phyloP scores from a whole-genome alignment of 2,329 filamentous ascomycete species.

The Zymoseptoria brevis region DNA sequence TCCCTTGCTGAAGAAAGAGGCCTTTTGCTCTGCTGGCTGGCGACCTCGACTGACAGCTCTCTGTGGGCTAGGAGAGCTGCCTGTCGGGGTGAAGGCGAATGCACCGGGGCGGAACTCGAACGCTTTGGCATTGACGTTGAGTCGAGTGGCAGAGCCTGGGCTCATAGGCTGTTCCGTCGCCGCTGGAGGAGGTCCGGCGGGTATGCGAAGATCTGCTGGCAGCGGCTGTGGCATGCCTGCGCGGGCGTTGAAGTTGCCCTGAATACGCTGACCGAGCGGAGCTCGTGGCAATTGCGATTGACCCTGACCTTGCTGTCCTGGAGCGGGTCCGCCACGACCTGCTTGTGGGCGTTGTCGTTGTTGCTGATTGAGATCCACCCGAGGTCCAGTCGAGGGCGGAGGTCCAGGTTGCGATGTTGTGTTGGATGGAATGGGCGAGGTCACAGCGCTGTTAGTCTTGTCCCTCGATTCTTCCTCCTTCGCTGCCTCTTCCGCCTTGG shows the following conservation, averaged over 20 bases:
- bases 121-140: conserved; percentile 60
- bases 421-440: conserved; percentile 16
- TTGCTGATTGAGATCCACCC: conserved; percentile 1
- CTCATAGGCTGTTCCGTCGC: conserved; percentile 33
- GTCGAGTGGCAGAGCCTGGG: conserved; percentile 47
- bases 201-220: conserved; percentile 56
- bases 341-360: conserved; percentile 3
- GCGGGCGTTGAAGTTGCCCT: conserved; percentile 6
- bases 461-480: conserved; percentile 45
- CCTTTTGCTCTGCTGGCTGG: conserved; percentile 15
- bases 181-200: conserved; percentile 30
- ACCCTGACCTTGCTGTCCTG: neutral
- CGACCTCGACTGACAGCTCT: conserved; percentile 21
- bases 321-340: neutral
- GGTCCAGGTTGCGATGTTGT: neutral
- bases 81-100: conserved; percentile 69
- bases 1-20: conserved; percentile 22
- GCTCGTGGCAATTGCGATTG: conserved; percentile 11
- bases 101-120: conserved; percentile 82
- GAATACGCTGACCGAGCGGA: conserved; percentile 13
- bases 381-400: conserved; percentile 3
- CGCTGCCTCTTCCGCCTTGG: conserved; percentile 71
- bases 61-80: conserved; percentile 62
- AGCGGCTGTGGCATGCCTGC: conserved; percentile 36
- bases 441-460: conserved; percentile 14